Evolutionary conservation across 1,284 basidiomycete species (phyloP).

Genomic region (Moesziomyces globuligerus): DNA sequence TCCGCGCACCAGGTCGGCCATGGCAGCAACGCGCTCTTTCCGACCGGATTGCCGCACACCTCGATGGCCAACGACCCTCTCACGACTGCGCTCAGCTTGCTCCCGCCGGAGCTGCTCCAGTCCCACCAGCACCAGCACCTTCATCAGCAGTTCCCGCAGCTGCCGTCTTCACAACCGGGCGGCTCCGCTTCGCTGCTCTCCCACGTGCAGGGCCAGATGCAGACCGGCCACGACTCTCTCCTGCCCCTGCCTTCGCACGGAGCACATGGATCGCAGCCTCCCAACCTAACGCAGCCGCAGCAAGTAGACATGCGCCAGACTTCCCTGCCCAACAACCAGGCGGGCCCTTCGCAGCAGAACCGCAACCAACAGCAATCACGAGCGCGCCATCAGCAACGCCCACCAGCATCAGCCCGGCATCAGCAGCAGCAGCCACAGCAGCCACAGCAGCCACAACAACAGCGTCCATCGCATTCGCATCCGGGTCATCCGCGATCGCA

Average conservation of each 20-base stretch:
- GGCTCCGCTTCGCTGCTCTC: constrained; percentile 17
- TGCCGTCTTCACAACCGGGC: constrained; percentile 27
- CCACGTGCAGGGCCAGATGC: constrained; percentile 33
- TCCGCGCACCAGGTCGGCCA: constrained; percentile 17
- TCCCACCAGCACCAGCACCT: constrained; percentile 32
- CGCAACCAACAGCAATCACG: constrained; percentile 11
- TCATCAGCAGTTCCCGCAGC: constrained; percentile 23
- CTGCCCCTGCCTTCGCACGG: constrained; percentile 13
- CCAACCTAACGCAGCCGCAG: constrained; percentile 5
- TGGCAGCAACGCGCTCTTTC: constrained; percentile 13
- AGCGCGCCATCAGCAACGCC: constrained; percentile 10
- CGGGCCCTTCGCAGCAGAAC: background rate
- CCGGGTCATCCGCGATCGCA: constrained; percentile 12
- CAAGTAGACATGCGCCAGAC: background rate
- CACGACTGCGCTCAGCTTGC: constrained; percentile 27
- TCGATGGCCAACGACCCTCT: constrained; percentile 23
- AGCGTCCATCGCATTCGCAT: constrained; percentile 4
- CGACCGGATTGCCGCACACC: constrained; percentile 18
- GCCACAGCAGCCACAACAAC: constrained; percentile 14
- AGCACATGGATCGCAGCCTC: background rate
- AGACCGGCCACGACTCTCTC: constrained; percentile 10
- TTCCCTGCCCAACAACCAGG: background rate
- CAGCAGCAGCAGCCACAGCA: constrained; percentile 16
- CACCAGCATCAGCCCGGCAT: constrained; percentile 17
- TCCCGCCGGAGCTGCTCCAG: constrained; percentile 31